phyloP scores from a whole-genome alignment of 441 rosid genomes.

The Geranium incanum region DNA sequence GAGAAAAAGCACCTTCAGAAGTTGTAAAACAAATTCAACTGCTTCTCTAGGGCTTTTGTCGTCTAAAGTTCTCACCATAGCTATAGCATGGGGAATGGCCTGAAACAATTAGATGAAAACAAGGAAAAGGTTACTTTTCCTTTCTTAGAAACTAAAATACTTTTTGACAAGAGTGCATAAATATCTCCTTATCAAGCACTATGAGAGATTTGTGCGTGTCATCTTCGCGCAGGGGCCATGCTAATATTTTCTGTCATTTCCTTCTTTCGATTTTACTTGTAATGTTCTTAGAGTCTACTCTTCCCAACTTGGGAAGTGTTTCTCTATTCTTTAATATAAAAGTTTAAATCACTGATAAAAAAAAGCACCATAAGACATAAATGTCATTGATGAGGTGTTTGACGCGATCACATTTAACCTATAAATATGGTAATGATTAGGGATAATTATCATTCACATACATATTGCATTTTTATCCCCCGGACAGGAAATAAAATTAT shows the following conservation, averaged over 20 bases:
- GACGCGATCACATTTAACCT: background rate
- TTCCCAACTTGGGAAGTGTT: too few species aligned
- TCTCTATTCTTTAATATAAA: too few species aligned
- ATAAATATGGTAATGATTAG: too few species aligned
- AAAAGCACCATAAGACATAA: background rate
- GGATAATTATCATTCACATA: background rate
- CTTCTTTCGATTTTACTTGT: too few species aligned
- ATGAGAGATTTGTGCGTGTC: slow-evolving; percentile 46
- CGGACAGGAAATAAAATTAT: slow-evolving; percentile 3
- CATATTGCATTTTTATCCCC: background rate
- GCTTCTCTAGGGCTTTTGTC: slow-evolving; percentile 98
- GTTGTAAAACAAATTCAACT: slow-evolving; percentile 92
- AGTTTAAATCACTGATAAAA: too few species aligned
- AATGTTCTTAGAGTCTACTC: too few species aligned
- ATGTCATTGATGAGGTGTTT: background rate
- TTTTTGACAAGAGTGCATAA: too few species aligned
- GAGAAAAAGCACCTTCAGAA: slow-evolving; percentile 59
- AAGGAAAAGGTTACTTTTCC: slow-evolving; percentile 11
- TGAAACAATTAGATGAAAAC: slow-evolving; percentile 25
- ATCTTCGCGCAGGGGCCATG: slow-evolving; percentile 65
- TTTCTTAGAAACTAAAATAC: too few species aligned
- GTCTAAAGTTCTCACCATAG: slow-evolving; percentile 74
- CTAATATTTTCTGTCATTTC: slow-evolving; percentile 46
- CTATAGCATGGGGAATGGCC: slow-evolving; percentile 96
- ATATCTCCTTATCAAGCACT: background rate